Base-by-base conservation (phyloP, 176 grass and related monocot genomes). In the Carex kokanica region DNA sequence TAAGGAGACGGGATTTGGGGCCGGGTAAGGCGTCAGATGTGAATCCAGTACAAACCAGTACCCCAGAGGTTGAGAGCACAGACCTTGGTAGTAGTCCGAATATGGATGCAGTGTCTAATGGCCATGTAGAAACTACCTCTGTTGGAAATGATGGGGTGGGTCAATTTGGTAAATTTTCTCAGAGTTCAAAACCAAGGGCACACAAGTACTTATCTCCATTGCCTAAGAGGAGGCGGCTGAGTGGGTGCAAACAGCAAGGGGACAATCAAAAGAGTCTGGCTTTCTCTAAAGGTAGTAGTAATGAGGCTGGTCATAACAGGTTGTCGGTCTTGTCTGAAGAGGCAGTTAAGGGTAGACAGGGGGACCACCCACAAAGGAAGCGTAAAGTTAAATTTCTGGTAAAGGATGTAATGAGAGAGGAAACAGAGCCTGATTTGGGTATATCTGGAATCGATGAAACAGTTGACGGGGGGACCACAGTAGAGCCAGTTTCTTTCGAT, bases 181-280 rank as follows among this genome's bases (percentile, higher is more conserved):
- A 6, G 9, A 93, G 90, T 88, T 83, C 75, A 70, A 93, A 93
- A 81, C 83, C 78, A 68, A 82, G 85, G 78, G 78, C 57, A 55
- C 89, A 83, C 60, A 83, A 85, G 43, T 95, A 91, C 88, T 95
- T 95, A 84, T 86, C 89, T 2, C 96, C 93, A 56, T 80, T 93
- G 40, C 80, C 88, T 64, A 99, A 99, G 74, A 88, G 83, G 70
- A 93, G 91, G 85, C 93, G 85, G 83, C 83, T 99, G 85, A 82
- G 72, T 90, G 92, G 57, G 85, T 93, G 85, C 74, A 93, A 92
- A 72, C 83, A 90, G 81, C 89, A 99, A 38, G 83, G 79, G 71
- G 84, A 78, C 85, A 78, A 71, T 67, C 51, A 63, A 18, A 78
- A 18, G 10, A 74, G 67, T n/a, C 61, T 85, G 68, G 74, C 86